Base-by-base conservation (phyloP, 192 early-diverging fungal species). In the Backusella luteola region DNA sequence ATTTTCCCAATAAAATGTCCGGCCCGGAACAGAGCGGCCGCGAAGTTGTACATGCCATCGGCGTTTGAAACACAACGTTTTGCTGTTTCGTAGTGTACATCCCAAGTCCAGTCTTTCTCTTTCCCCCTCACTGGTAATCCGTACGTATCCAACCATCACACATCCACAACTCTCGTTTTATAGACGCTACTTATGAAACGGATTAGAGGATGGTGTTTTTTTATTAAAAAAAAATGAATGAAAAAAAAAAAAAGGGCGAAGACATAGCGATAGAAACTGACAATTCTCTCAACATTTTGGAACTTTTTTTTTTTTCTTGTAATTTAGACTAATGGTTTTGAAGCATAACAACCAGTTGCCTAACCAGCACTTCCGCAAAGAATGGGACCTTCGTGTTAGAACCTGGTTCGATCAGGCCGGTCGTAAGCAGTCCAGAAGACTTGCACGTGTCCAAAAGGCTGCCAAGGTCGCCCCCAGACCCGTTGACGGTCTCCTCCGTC, bases 391-490 rank as follows among this genome's bases (percentile, higher is more conserved):
- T 79, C 95, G 94, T 82, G 96, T 99, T 76, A 94, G 93, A 88
- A 98, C 96, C 80, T 98, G 96, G 96, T 99, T 99, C 90, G 92
- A 98, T 89, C 97, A 96, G 86, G 93, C 96, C 81, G 95, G 95
- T 80, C 91, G 92, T 84, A 98, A 98, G 94, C 94, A 94, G 89
- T 87, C 92, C 81, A 88, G 98, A 82, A 90, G 97, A 78, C 85
- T 92, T 53, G 89, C 91, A 76, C 92, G 98, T 79, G 88, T 94
- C 86, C 90, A 93, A 88, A 99, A 99, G 95, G 97, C 97, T 73
- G 94, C 95, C 82, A 86, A 87, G 83, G 94, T 99, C 78, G 97
- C 97, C 49, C 98, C 98, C 76, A 92, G 98, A 79, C 98, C 98
- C 81, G 89, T 96, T 77, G 98, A 99, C 86, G 94, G 94, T 85